These are phyloP conservation scores for Lodderomyces oxycetoniae DNA, from an alignment of 1,139 yeast genomes.

Conservation along the genomic window DNA sequence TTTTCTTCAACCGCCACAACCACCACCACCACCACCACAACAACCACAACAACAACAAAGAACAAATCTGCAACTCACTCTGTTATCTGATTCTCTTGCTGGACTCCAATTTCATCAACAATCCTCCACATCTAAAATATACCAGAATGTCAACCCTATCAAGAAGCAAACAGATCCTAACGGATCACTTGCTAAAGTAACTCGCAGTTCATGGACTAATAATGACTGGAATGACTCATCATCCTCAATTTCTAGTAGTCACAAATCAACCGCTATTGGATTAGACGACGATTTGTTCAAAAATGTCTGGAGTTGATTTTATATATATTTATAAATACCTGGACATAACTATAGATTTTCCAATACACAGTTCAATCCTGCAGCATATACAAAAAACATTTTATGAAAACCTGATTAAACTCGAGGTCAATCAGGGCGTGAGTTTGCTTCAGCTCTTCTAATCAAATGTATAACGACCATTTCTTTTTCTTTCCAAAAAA, in stretches of 20 bases:
- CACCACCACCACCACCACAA: constrained; percentile 10
- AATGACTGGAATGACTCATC: constrained; percentile 37
- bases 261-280: constrained; percentile 9
- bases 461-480: too few species aligned
- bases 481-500: too few species aligned
- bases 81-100: constrained; percentile 30
- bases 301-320: constrained; percentile 56
- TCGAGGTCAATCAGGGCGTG: too few species aligned
- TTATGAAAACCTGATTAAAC: too few species aligned
- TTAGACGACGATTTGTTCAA: constrained; percentile 45
- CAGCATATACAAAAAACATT: too few species aligned
- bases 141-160: background rate
- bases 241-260: constrained; percentile 4
- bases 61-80: constrained; percentile 12
- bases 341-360: too few species aligned
- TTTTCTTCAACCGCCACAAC: constrained; percentile 24
- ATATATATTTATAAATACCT: too few species aligned
- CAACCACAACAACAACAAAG: constrained; percentile 8
- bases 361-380: too few species aligned
- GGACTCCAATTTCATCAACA: constrained; percentile 28
- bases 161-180: constrained; percentile 5
- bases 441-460: too few species aligned
- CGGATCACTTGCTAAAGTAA: constrained; percentile 3
- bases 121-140: constrained; percentile 5
- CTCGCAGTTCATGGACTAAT: constrained; percentile 24